These are phyloP conservation scores for Fraxinus ornus DNA, from an alignment of 305 asterid genomes.

Conservation along the genomic window DNA sequence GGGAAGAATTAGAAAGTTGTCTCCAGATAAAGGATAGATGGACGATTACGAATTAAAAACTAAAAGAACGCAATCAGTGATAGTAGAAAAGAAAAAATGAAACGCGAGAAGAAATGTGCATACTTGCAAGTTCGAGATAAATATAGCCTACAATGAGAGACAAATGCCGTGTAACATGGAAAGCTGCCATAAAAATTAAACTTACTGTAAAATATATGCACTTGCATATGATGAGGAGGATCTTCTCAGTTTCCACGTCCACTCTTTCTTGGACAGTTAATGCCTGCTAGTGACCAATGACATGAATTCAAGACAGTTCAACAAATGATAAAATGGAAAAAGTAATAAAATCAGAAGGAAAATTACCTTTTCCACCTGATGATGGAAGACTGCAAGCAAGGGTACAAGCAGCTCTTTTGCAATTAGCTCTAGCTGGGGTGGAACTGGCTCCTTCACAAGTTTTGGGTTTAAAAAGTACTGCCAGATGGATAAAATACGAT, in stretches of 20 bases:
- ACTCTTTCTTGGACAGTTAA: conserved; percentile 12
- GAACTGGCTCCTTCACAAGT: conserved; percentile 49
- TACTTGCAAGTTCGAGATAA: not conserved
- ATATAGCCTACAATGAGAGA: not conserved
- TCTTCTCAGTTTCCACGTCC: conserved; percentile 31
- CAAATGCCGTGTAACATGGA: not conserved
- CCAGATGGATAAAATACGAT: conserved; percentile 10
- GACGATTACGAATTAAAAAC: not conserved
- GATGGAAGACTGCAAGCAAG: conserved; percentile 39
- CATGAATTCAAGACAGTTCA: not conserved
- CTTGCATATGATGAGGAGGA: conserved; percentile 39
- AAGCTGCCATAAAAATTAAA: not conserved
- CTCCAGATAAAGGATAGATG: not conserved
- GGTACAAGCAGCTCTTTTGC: conserved; percentile 44
- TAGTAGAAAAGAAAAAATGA: not conserved
- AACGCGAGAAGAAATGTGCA: not conserved
- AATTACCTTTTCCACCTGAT: conserved; percentile 30
- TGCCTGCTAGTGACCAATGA: conserved; percentile 27
- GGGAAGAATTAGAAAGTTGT: not conserved
- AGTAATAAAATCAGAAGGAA: not conserved
- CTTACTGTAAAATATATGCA: conserved; percentile 42
- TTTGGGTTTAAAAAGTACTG: conserved; percentile 48
- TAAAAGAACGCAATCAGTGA: not conserved
- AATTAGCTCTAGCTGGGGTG: conserved; percentile 44
- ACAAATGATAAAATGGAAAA: not conserved